Percentiles rank a stretch among this genome's conserved stretches.
Evolutionary conservation across 1,284 basidiomycete species (phyloP).

Genomic region (Hemileccinum hortonii): DNA sequence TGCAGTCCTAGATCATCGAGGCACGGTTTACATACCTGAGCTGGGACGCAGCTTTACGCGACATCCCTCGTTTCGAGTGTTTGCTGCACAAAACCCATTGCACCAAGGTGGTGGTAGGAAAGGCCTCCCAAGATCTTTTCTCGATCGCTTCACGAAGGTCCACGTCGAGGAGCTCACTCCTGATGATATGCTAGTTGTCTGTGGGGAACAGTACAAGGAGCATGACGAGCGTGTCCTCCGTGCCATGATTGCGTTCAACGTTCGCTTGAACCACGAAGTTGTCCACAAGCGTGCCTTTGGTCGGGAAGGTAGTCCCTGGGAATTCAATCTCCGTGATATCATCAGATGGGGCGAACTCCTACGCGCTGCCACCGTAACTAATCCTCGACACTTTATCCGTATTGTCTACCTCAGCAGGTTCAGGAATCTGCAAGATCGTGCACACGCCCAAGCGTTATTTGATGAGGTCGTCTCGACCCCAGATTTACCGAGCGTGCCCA

Average conservation of each 20-base stretch:
- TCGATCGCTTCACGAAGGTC: constrained; percentile 98
- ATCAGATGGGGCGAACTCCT: constrained; percentile 85
- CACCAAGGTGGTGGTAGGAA: constrained; percentile 97
- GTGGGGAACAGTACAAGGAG: constrained; percentile 71
- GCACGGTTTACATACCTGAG: constrained; percentile 94
- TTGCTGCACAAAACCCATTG: constrained; percentile 97
- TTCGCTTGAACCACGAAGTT: constrained; percentile 69
- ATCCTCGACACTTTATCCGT: constrained; percentile 48
- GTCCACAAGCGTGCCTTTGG: constrained; percentile 72
- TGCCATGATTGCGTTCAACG: constrained; percentile 86
- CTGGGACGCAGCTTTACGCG: constrained; percentile 86
- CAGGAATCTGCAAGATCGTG: constrained; percentile 68
- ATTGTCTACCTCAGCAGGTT: constrained; percentile 87
- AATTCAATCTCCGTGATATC: constrained; percentile 97
- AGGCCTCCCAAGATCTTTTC: constrained; percentile 94
- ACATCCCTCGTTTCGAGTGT: constrained; percentile 93
- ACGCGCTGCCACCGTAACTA: constrained; percentile 37
- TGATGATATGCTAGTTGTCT: constrained; percentile 81
- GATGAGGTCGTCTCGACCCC: constrained; percentile 54
- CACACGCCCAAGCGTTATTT: constrained; percentile 63
- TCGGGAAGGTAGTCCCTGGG: constrained; percentile 91
- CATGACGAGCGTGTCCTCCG: constrained; percentile 56
- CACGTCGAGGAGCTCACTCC: constrained; percentile 86
- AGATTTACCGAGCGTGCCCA: constrained; percentile 16
- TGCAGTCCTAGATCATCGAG: constrained; percentile 94